These are phyloP conservation scores for Emergomyces africanus DNA, from an alignment of 2,329 filamentous ascomycete genomes.

Conservation along the genomic window DNA sequence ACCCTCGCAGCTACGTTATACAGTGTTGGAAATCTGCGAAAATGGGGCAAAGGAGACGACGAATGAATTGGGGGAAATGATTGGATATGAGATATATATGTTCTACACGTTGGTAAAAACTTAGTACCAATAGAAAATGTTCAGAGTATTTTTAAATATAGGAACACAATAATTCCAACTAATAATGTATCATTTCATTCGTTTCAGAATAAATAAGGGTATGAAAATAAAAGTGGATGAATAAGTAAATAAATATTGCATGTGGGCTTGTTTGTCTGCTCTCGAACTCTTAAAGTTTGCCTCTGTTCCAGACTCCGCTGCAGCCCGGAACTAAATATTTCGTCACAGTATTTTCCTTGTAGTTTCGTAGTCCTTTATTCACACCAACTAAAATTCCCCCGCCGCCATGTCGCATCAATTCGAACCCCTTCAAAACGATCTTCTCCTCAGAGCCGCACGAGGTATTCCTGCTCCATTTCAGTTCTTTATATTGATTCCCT, in stretches of 20 bases:
- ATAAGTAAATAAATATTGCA: not conserved
- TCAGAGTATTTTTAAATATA: not conserved
- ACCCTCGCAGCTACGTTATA: slow-evolving; percentile 19
- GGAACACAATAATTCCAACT: not conserved
- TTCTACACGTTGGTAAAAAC: not conserved
- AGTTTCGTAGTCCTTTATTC: not conserved
- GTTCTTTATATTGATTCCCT: not conserved
- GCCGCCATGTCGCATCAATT: slow-evolving; percentile 36
- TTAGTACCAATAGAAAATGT: not conserved
- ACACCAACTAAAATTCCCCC: not conserved
- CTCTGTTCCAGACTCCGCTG: not conserved
- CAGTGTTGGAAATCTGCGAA: slow-evolving; percentile 29
- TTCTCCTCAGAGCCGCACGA: slow-evolving; percentile 78
- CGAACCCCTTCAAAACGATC: slow-evolving; percentile 78
- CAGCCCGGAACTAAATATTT: not conserved
- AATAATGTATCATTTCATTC: not conserved
- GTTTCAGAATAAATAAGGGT: not conserved
- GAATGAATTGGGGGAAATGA: slow-evolving; percentile 8
- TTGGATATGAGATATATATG: not conserved
- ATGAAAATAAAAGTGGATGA: not conserved
- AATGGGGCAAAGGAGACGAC: slow-evolving; percentile 18
- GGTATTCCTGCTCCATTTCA: slow-evolving; percentile 40
- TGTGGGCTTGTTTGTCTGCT: not conserved
- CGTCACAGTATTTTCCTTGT: not conserved
- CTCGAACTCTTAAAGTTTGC: not conserved